Evolutionary conservation across 164 flowering plant genomes (phyloP).

Genomic region (Macadamia integrifolia): DNA sequence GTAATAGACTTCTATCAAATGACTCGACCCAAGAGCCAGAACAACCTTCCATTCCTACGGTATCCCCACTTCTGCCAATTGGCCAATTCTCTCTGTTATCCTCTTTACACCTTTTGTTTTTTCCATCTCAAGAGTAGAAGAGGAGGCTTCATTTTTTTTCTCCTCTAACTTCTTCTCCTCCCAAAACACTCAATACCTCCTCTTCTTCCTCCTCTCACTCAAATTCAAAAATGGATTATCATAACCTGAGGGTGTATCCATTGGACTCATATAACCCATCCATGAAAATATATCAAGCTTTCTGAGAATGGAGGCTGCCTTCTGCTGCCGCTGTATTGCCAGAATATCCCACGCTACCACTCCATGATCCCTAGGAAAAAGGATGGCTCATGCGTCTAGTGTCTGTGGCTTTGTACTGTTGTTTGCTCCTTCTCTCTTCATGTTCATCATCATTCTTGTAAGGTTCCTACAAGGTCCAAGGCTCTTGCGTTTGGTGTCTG

Average conservation of each 20-base stretch:
- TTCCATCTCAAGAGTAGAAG: neutral
- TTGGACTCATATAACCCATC: slow-evolving; percentile 13
- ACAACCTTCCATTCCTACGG: too few relatives aligned
- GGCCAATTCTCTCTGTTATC: too few relatives aligned
- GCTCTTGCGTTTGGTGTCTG: too few relatives aligned
- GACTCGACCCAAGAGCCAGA: too few relatives aligned
- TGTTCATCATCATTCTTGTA: slow-evolving; percentile 25
- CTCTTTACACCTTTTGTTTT: too few relatives aligned
- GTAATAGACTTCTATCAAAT: too few relatives aligned
- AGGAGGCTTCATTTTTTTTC: neutral
- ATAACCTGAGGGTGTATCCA: slow-evolving; percentile 12
- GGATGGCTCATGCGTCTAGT: slow-evolving; percentile 24
- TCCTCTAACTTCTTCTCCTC: too few relatives aligned
- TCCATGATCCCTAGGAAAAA: slow-evolving; percentile 8
- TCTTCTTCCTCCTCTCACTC: neutral
- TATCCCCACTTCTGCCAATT: too few relatives aligned
- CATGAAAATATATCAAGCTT: slow-evolving; percentile 39
- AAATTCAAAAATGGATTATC: neutral
- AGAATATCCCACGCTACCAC: slow-evolving; percentile 42
- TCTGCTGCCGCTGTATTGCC: slow-evolving; percentile 47
- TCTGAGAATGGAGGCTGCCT: slow-evolving; percentile 10
- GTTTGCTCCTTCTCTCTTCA: slow-evolving; percentile 33
- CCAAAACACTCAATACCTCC: neutral
- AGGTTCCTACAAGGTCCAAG: neutral
- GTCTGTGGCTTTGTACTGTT: slow-evolving; percentile 33